Base-by-base conservation (phyloP, 2,329 filamentous ascomycete genomes). In the Pyricularia pennisetigena region DNA sequence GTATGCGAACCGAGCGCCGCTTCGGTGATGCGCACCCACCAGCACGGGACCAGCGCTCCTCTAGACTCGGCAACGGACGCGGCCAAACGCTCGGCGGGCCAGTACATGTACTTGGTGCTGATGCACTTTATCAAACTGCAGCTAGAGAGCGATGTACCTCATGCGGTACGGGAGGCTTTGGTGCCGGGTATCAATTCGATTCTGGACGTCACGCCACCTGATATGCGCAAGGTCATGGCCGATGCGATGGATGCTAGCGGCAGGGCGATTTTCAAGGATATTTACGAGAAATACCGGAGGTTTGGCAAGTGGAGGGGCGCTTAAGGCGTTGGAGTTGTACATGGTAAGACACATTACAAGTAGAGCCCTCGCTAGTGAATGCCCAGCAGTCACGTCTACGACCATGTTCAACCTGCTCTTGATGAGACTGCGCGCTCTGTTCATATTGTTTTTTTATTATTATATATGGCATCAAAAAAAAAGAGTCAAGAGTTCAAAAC, bases 241-340 rank as follows among this genome's bases (percentile, higher is more conserved):
- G 87, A 89, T 71, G 81, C 80, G 30, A 81, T 89, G 77, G 87
- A 89, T 73, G 79, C 78, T 3, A 85, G 83, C 71, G 87, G 86
- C 7, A 79, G 87, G 70, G 86, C 84, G 0, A 82, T 90, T 30
- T 81, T 88, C 75, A 80, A 80, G 71, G 82, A 84, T 69, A 79
- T 89, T 79, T 88, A 83, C 70, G 85, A 82, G 73, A 79, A 83
- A 75, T 90, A 87, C 74, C 80, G 81, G 74, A 86, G 82, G 76
- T 88, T 88, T 79, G 86, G 86, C 61, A 88, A 87, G 79, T 89
- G 87, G 86, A 86, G 78, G 67, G 86, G 85, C 41, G 81, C 87
- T 28, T 87, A 80, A 76, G 20, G 20, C 23, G 2, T 10, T 7
- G 20, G 5, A 23, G n/a, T 7, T 23, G 20, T 35, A 2, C 14